These are phyloP conservation scores for Martiniozyma asiatica DNA, from an alignment of 1,139 yeast species.

Conservation along the genomic window DNA sequence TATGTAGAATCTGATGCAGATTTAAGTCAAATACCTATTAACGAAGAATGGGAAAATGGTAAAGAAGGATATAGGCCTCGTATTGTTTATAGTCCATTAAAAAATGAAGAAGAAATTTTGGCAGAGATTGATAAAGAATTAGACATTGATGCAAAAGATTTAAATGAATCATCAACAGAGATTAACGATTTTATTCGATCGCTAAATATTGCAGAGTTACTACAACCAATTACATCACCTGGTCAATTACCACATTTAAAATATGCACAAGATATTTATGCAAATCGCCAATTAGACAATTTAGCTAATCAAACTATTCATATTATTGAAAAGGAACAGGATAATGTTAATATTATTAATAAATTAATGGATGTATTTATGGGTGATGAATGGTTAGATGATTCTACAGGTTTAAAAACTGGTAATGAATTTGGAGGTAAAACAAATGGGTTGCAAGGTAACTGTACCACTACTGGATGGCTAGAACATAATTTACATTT, in stretches of 20 bases:
- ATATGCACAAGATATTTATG: conserved; percentile 57
- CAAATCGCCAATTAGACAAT: conserved; percentile 34
- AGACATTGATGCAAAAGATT: conserved; percentile 18
- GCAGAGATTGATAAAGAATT: conserved; percentile 19
- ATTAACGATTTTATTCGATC: conserved; percentile 18
- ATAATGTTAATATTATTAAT: conserved; percentile 56
- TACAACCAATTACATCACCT: conserved; percentile 79
- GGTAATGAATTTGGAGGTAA: too few relatives aligned
- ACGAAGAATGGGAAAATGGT: too few relatives aligned
- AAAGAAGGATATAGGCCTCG: conserved; percentile 13
- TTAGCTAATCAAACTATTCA: conserved; percentile 66
- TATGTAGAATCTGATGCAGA: conserved; percentile 9
- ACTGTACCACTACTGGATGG: conserved; percentile 55
- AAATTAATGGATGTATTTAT: conserved; percentile 64
- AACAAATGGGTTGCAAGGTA: too few relatives aligned
- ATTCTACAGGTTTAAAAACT: too few relatives aligned
- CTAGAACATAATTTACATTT: conserved; percentile 54
- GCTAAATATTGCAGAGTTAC: conserved; percentile 37
- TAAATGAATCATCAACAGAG: conserved; percentile 23
- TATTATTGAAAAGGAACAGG: conserved; percentile 69
- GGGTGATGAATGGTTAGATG: conserved; percentile 88
- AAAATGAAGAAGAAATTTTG: too few relatives aligned
- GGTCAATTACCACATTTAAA: conserved; percentile 56
- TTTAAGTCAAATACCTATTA: too few relatives aligned
- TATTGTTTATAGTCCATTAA: too few relatives aligned